Evolutionary conservation across 164 flowering plant species (phyloP).

Genomic region (Magnolia officinalis): DNA sequence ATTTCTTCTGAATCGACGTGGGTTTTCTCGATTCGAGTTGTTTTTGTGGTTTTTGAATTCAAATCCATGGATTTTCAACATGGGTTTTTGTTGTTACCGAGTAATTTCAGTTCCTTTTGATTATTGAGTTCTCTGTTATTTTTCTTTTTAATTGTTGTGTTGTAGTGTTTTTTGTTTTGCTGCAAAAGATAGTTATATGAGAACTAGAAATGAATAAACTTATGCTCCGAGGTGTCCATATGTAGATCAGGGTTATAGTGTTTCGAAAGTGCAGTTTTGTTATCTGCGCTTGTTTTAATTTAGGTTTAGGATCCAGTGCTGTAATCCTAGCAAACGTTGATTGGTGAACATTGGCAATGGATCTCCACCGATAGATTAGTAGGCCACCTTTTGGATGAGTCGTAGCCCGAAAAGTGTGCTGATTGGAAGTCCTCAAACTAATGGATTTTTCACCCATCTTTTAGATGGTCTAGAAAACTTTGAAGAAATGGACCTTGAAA

Average conservation of each 20-base stretch:
- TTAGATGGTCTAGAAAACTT: too few species aligned
- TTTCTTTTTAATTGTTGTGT: not conserved
- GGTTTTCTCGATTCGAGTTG: not conserved
- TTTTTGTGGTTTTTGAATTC: not conserved
- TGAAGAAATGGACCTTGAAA: too few species aligned
- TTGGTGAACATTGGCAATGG: too few species aligned
- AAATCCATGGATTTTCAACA: not conserved
- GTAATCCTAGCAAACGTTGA: not conserved
- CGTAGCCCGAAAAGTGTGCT: not conserved
- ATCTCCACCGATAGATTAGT: not conserved
- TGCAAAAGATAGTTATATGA: too few species aligned
- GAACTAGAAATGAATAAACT: too few species aligned
- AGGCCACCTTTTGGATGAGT: not conserved
- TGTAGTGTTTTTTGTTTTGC: not conserved
- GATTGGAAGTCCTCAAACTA: not conserved
- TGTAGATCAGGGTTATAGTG: too few species aligned
- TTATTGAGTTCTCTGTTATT: not conserved
- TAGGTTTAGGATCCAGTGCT: not conserved
- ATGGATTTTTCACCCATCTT: too few species aligned
- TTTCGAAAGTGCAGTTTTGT: not conserved
- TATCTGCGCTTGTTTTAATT: not conserved
- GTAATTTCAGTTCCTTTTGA: not conserved
- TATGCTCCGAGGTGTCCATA: too few species aligned
- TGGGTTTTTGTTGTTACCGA: not conserved
- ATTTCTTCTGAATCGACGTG: conserved; percentile 2